A percentile compares a stretch with the other conserved stretches of the same genome.
Conservation (phyloP, 2,329 filamentous ascomycete species). For the Dothideomycetes sp. region DNA sequence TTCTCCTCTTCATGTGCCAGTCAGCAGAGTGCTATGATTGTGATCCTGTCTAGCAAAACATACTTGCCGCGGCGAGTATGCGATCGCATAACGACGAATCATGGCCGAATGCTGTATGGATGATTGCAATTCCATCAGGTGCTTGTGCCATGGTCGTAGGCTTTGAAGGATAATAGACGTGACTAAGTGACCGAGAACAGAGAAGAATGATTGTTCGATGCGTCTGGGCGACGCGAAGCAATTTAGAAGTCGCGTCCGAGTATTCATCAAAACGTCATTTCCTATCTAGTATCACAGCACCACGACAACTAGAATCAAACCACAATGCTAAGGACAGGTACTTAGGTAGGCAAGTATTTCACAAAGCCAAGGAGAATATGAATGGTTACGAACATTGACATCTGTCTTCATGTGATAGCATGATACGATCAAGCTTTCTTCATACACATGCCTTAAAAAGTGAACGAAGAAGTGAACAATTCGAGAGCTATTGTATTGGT, state of each 20-base stretch:
- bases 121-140: slow-evolving; percentile 4
- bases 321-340: too few species aligned
- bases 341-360: too few species aligned
- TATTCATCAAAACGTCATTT: too few species aligned
- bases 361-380: too few species aligned
- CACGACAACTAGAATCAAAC: too few species aligned
- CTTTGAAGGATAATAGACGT: not conserved
- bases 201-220: not conserved
- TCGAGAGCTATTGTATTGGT: too few species aligned
- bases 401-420: too few species aligned
- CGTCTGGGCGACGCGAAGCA: slow-evolving; percentile 6
- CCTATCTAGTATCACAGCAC: too few species aligned
- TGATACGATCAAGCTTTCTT: too few species aligned
- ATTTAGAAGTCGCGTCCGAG: slow-evolving; percentile 10
- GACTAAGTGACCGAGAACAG: not conserved
- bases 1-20: slow-evolving; percentile 11
- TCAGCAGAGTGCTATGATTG: not conserved
- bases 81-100: slow-evolving; percentile 15
- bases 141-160: not conserved
- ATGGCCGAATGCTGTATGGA: slow-evolving; percentile 13
- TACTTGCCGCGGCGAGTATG: slow-evolving; percentile 16
- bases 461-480: too few species aligned
- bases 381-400: too few species aligned
- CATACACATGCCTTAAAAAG: too few species aligned
- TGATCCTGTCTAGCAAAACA: not conserved